phyloP scores from a whole-genome alignment of 1,139 yeast genomes.

The Candida smagusa region DNA sequence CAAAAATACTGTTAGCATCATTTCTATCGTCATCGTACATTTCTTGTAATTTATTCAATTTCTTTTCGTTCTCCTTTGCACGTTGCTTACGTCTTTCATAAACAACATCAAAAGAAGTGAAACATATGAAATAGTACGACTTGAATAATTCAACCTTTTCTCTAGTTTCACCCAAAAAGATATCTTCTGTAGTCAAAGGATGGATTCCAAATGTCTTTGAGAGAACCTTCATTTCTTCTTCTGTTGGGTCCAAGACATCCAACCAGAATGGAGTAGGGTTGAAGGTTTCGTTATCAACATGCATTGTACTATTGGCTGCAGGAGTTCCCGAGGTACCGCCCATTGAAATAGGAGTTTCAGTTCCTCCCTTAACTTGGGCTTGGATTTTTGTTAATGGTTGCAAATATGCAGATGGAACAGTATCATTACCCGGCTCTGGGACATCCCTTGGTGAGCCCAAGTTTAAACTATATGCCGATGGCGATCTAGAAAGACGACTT shows the following conservation, averaged over 20 bases:
- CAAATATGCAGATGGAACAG: constrained; percentile 1
- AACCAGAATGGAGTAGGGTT: constrained; percentile 71
- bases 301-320: neutral
- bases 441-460: neutral
- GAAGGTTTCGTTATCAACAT: constrained; percentile 2
- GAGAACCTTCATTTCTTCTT: constrained; percentile 91
- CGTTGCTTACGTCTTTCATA: constrained; percentile 59
- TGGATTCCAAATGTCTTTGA: constrained; percentile 92
- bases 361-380: constrained; percentile 4
- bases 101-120: constrained; percentile 86
- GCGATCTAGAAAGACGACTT: constrained; percentile 10
- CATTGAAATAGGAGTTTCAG: constrained; percentile 1
- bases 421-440: neutral
- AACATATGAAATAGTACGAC: constrained; percentile 88
- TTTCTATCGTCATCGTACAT: constrained; percentile 23
- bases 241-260: constrained; percentile 89
- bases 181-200: constrained; percentile 94
- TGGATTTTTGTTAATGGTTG: constrained; percentile 10
- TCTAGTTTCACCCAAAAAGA: constrained; percentile 87
- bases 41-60: constrained; percentile 39
- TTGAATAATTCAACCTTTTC: constrained; percentile 92
- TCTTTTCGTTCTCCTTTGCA: constrained; percentile 43
- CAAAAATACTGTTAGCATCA: constrained; percentile 18
- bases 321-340: constrained; percentile 11
- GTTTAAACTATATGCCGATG: constrained; percentile 12